Base-by-base conservation (phyloP, 495 filamentous ascomycete species). In the Aspergillus panamensis region DNA sequence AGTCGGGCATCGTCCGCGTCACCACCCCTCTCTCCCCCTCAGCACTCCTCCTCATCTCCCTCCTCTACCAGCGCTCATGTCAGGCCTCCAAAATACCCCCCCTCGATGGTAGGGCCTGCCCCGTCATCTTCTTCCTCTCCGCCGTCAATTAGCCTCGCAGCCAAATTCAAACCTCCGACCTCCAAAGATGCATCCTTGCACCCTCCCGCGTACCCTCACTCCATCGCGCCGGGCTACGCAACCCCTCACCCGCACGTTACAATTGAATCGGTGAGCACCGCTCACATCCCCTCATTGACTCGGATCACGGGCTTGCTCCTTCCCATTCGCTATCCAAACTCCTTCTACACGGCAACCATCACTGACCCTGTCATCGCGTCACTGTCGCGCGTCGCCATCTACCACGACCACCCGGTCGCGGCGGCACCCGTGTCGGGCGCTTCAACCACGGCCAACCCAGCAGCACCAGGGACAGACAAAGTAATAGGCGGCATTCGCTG, bases 401-500 rank as follows among this genome's bases (percentile, higher is more conserved):
- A 87, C 78, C 78, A 81, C 65, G 81, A 83, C 55, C 69, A 72
- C 51, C 66, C 74, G 17, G 60, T 67, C 13, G 62, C 63, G 16
- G 78, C 77, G 62, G 70, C 66, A 21, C 73, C 79, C 42, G 60
- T 60, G 9, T 59, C 61, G 37, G 53, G 55, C 1, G 13, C 58
- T 7, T 30, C 29, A n/a, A 13, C 48, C 30, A 14, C 59, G n/a
- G 49, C 59, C 51, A 8, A 5, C 25, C 35, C 57, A 5, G 53
- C 72, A 59, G 63, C 48, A 45, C 45, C 62, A 5, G 72, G 73
- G 3, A 66, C 74, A 29, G 72, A 80, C 53, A 87, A 84, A 65
- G 82, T 92, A 14, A 80, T 96, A 40, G 93, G 89, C 19, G 91
- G 89, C 8, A 87, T 97, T 32, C 82, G 94, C 51, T 94, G 90